Conservation (phyloP, 2,329 filamentous ascomycete species). For the Cryphonectria parasitica region DNA sequence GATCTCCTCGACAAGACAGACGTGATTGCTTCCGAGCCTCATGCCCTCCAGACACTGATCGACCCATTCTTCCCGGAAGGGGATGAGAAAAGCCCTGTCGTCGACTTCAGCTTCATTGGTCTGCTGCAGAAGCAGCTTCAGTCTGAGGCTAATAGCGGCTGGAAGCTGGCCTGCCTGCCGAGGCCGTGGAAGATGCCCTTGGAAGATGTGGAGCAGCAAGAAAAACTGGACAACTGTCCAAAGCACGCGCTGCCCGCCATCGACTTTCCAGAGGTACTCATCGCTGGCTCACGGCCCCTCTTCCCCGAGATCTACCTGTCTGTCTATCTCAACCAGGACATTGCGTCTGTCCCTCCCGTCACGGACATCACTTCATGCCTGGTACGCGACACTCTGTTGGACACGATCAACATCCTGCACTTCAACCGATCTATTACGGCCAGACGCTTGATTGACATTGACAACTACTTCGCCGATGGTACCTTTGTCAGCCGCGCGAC, state of each 20-base stretch:
- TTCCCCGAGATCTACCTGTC: conserved; percentile 96
- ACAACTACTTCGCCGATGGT: conserved; percentile 87
- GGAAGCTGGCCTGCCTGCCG: conserved; percentile 73
- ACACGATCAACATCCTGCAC: conserved; percentile 92
- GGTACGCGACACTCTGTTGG: conserved; percentile 81
- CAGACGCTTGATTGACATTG: conserved; percentile 88
- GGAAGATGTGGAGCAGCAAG: conserved; percentile 63
- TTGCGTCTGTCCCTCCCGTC: conserved; percentile 83
- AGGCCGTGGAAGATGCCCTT: conserved; percentile 68
- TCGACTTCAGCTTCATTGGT: conserved; percentile 71
- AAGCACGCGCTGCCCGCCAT: conserved; percentile 82
- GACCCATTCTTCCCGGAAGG: conserved; percentile 77
- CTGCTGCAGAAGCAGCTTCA: conserved; percentile 87
- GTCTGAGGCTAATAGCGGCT: conserved; percentile 72
- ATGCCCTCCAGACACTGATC: conserved; percentile 82
- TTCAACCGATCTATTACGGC: conserved; percentile 89
- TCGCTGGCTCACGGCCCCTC: conserved; percentile 73
- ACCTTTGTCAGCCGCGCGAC: conserved; percentile 95
- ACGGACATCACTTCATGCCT: conserved; percentile 79
- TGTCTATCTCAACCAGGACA: conserved; percentile 83
- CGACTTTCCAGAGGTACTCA: conserved; percentile 73
- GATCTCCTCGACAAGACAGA: conserved; percentile 91
- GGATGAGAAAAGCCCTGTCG: conserved; percentile 65
- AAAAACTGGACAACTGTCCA: conserved; percentile 60
- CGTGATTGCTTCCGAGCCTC: conserved; percentile 87